phyloP scores from a whole-genome alignment of 1,284 basidiomycete genomes.

The Leccinum fallax region DNA sequence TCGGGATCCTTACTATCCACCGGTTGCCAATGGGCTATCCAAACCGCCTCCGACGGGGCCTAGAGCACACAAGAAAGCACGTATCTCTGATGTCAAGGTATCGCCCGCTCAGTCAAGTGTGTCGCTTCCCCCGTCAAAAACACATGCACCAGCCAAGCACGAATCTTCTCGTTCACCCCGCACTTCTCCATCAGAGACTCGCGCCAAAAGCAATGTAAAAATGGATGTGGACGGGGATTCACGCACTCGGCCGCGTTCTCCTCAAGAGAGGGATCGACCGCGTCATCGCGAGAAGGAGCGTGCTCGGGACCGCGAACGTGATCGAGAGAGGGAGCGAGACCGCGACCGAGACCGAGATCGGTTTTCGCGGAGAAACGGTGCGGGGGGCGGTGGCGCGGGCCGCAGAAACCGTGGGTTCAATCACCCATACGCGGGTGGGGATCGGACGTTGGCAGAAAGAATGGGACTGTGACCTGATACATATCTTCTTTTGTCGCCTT shows the following conservation, averaged over 20 bases:
- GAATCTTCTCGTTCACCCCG: constrained; percentile 42
- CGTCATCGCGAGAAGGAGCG: constrained; percentile 42
- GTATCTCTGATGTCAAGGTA: constrained; percentile 58
- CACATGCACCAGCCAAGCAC: constrained; percentile 28
- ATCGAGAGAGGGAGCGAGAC: constrained; percentile 38
- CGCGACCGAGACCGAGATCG: constrained; percentile 41
- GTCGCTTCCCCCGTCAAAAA: constrained; percentile 37
- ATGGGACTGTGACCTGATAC: constrained; percentile 59
- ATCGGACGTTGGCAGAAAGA: constrained; percentile 80
- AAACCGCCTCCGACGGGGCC: constrained; percentile 74
- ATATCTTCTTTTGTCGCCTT: constrained; percentile 16
- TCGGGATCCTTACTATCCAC: constrained; percentile 30
- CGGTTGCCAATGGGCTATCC: constrained; percentile 34
- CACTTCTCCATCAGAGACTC: constrained; percentile 38
- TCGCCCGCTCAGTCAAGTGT: constrained; percentile 42
- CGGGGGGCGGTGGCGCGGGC: constrained; percentile 59
- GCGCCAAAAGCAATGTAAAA: constrained; percentile 41
- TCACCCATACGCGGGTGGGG: constrained; percentile 42
- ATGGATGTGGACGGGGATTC: constrained; percentile 65
- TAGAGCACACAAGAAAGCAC: constrained; percentile 74
- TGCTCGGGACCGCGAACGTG: constrained; percentile 35
- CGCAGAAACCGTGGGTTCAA: constrained; percentile 35
- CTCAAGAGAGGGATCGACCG: constrained; percentile 42
- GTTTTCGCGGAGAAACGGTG: constrained; percentile 38
- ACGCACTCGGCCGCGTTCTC: constrained; percentile 40